Percentiles rank a stretch among this genome's conserved stretches.
phyloP scores from a whole-genome alignment of 768 basidiomycete species.

The Auricularia cornea region DNA sequence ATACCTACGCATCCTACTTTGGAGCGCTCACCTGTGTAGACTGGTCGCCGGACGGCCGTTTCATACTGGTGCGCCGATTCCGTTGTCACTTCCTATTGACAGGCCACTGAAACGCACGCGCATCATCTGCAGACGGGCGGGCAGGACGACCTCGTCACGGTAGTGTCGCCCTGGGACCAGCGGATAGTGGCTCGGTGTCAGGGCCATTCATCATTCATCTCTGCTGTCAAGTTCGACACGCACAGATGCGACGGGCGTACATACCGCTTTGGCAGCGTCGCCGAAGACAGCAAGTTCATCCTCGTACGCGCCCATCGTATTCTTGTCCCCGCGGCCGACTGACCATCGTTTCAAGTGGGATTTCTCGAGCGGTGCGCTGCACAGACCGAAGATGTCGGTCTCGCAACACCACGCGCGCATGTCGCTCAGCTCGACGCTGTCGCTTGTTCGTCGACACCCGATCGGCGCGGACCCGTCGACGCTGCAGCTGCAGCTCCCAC shows the following conservation, averaged over 20 bases:
- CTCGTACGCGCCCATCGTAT: constrained; percentile 43
- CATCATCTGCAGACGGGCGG: constrained; percentile 77
- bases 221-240: constrained; percentile 85
- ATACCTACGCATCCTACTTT: constrained; percentile 93
- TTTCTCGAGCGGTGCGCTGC: constrained; percentile 84
- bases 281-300: constrained; percentile 93
- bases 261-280: constrained; percentile 92
- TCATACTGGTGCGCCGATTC: constrained; percentile 58
- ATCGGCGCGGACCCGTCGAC: constrained; percentile 44
- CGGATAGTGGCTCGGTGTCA: constrained; percentile 93
- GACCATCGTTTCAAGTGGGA: constrained; percentile 60
- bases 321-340: constrained; percentile 8
- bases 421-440: constrained; percentile 72
- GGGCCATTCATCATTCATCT: constrained; percentile 93
- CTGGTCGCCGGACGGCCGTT: constrained; percentile 94
- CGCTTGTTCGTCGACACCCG: constrained; percentile 53
- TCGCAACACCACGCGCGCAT: constrained; percentile 58
- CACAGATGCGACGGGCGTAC: constrained; percentile 79
- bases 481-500: constrained; percentile 42
- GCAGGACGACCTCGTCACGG: constrained; percentile 92
- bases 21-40: constrained; percentile 83
- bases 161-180: constrained; percentile 92
- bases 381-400: constrained; percentile 72
- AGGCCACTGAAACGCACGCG: constrained; percentile 1
- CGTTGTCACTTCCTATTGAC: constrained; percentile 1